Percentiles rank a stretch among this genome's conserved stretches.
Evolutionary conservation across 148 eudicot species (phyloP).

Genomic region (Agrostemma githago): DNA sequence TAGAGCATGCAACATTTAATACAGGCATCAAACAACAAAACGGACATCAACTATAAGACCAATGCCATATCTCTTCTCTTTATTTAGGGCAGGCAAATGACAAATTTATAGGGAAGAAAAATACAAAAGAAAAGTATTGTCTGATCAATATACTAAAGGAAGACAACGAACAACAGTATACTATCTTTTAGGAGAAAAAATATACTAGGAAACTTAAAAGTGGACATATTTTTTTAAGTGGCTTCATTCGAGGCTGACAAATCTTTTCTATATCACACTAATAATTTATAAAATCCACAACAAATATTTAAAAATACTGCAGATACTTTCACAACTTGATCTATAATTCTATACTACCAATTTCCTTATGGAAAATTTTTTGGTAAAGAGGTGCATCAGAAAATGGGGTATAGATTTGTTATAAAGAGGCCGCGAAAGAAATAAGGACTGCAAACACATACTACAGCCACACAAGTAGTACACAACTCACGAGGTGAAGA

Average conservation of each 20-base stretch:
- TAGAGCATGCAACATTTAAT: conserved; percentile 23
- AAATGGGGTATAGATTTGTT: neutral
- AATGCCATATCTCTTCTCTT: neutral
- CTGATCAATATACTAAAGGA: neutral
- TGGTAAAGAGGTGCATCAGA: neutral
- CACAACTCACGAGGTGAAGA: neutral
- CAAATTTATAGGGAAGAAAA: neutral
- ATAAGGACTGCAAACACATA: neutral
- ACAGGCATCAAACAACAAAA: neutral
- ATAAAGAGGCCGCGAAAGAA: neutral
- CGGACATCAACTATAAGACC: neutral
- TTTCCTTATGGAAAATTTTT: neutral
- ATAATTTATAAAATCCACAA: neutral
- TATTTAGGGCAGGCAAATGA: neutral
- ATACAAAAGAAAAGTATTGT: neutral
- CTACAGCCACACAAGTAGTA: neutral
- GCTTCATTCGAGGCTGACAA: neutral
- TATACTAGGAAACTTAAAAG: neutral
- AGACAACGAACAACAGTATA: neutral
- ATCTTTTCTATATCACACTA: too few species aligned
- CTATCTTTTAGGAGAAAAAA: neutral
- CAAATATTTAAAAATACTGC: neutral
- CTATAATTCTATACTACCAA: too few species aligned
- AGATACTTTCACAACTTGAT: neutral
- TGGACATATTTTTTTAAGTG: neutral